These are phyloP conservation scores for Aspergillus sergii DNA, from an alignment of 2,329 filamentous ascomycete species.

Conservation along the genomic window DNA sequence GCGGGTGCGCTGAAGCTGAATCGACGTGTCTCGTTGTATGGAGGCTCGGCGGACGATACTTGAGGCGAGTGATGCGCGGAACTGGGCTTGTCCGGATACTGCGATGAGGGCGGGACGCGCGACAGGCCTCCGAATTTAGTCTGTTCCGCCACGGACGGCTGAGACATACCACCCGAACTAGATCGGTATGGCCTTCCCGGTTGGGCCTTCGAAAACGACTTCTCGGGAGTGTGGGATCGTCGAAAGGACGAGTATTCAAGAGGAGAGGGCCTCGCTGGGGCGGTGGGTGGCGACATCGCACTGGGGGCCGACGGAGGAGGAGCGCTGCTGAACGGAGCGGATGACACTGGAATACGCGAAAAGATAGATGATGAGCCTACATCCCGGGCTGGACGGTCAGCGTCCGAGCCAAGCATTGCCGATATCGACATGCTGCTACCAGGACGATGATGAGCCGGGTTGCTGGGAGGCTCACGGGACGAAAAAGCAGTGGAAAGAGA, in stretches of 20 bases:
- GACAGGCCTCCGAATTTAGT: constrained; percentile 35
- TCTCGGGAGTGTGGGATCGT: constrained; percentile 74
- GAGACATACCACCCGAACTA: constrained; percentile 36
- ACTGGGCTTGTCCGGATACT: constrained; percentile 40
- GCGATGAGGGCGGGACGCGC: constrained; percentile 31
- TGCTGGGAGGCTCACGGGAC: constrained; percentile 58
- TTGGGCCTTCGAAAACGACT: constrained; percentile 56
- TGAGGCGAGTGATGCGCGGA: constrained; percentile 39
- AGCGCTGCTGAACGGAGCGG: constrained; percentile 35
- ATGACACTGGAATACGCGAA: constrained; percentile 47
- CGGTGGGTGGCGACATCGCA: constrained; percentile 48
- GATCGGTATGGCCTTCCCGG: constrained; percentile 39
- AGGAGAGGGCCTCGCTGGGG: constrained; percentile 46
- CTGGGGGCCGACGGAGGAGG: constrained; percentile 35
- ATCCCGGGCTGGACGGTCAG: constrained; percentile 51
- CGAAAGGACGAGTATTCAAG: constrained; percentile 66
- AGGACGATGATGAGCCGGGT: constrained; percentile 57
- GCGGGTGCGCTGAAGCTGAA: constrained; percentile 48
- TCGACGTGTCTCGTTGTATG: constrained; percentile 41
- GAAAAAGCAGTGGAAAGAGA: constrained; percentile 43
- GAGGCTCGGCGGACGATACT: constrained; percentile 36
- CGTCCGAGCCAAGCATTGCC: constrained; percentile 65
- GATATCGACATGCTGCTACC: constrained; percentile 73
- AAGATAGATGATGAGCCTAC: constrained; percentile 49
- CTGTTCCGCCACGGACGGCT: constrained; percentile 31